Conservation (phyloP, 805 yeast species). For the Kurtzmaniella cleridarum region DNA sequence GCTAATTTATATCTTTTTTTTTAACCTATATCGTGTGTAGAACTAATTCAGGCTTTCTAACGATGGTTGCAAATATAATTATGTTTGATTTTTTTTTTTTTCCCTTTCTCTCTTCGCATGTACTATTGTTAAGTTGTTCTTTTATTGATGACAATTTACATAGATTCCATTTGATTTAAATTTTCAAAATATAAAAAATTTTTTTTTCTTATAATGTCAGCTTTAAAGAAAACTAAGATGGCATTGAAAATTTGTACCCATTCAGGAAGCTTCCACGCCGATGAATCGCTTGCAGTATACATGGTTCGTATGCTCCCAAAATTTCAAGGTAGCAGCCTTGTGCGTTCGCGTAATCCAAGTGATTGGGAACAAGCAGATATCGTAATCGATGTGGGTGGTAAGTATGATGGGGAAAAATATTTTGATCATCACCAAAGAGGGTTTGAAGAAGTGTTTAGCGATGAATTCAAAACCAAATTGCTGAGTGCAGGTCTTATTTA, state of each 20-base stretch:
- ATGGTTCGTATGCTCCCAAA: constrained; percentile 71
- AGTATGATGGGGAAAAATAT: constrained; percentile 78
- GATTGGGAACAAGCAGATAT: constrained; percentile 86
- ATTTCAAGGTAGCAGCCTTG: constrained; percentile 58
- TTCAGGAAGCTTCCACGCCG: constrained; percentile 95
- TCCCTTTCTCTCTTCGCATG: too few relatives aligned
- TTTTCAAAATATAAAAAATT: too few relatives aligned
- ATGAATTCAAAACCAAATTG: constrained; percentile 64
- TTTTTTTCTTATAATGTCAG: constrained; percentile 1
- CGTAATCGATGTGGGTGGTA: constrained; percentile 91
- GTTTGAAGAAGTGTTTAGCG: constrained; percentile 68
- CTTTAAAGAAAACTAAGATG: constrained; percentile 7
- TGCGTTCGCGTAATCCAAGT: constrained; percentile 78
- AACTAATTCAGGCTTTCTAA: too few relatives aligned
- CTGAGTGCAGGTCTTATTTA: constrained; percentile 92
- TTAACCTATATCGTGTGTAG: too few relatives aligned
- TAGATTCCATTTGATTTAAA: too few relatives aligned
- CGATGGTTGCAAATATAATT: too few relatives aligned
- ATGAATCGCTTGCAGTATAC: constrained; percentile 90
- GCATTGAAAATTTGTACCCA: constrained; percentile 75
- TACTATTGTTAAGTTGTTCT: too few relatives aligned
- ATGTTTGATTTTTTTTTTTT: too few relatives aligned
- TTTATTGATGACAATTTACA: too few relatives aligned
- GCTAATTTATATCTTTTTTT: too few relatives aligned
- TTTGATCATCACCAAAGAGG: constrained; percentile 98